phyloP scores from a whole-genome alignment of 176 grass and related monocot species.

The Oryza meyeriana region DNA sequence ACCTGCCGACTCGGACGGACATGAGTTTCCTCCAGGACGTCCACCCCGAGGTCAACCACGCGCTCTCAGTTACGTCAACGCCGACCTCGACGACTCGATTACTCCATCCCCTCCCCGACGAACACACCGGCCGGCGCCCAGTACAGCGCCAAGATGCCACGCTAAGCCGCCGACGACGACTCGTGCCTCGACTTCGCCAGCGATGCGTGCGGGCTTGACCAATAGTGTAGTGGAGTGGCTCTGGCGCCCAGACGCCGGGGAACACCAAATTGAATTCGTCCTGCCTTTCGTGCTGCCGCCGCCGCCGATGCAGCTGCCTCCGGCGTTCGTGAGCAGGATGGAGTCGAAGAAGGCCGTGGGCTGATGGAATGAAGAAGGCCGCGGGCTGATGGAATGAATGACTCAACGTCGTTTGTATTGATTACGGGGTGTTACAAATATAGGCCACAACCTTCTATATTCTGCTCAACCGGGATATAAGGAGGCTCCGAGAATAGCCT shows the following conservation, averaged over 20 bases:
- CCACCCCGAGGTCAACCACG: conserved; percentile 50
- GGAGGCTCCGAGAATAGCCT: no score
- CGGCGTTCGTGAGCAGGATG: neutral
- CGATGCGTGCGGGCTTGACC: neutral
- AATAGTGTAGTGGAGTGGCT: neutral
- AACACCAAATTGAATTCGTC: neutral
- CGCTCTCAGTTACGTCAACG: conserved; percentile 37
- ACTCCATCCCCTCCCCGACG: conserved; percentile 15
- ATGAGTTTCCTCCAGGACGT: conserved; percentile 36
- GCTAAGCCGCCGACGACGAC: neutral
- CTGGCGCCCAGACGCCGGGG: neutral
- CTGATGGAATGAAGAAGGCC: conserved; percentile 12
- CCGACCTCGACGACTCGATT: conserved; percentile 38
- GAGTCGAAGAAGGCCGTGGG: neutral
- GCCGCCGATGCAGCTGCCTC: neutral
- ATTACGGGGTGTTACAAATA: no score
- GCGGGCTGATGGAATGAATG: no score
- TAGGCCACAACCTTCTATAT: no score
- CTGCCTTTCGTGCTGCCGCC: no score
- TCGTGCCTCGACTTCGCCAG: neutral
- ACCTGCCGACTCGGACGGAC: neutral
- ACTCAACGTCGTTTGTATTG: no score
- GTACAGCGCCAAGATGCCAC: conserved; percentile 25
- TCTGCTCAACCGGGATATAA: no score
- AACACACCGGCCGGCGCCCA: neutral